Evolutionary conservation across 208 protist genomes (phyloP).

Genomic region (Leishmania martiniquensis): DNA sequence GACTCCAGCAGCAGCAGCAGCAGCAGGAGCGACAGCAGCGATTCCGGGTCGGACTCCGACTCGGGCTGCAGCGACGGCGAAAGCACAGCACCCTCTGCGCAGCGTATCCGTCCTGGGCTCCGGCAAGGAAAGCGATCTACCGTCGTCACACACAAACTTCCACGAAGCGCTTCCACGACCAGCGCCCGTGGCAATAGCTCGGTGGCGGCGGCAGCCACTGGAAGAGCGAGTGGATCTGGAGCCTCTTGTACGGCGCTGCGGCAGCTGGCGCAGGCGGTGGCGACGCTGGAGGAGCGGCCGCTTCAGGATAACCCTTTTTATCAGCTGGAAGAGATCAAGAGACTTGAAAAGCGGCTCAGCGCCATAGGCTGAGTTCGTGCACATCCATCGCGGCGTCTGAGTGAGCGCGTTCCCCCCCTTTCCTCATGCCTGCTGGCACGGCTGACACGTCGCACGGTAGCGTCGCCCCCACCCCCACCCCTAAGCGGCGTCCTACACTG

Average conservation of each 20-base stretch:
- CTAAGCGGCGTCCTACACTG: neutral
- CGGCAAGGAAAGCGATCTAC: neutral
- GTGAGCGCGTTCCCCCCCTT: neutral
- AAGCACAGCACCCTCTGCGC: neutral
- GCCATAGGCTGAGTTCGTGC: neutral
- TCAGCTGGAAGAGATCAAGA: conserved; percentile 26
- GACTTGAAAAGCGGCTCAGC: conserved; percentile 29
- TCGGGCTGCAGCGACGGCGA: neutral
- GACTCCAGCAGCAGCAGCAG: conserved; percentile 12
- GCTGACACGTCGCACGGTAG: neutral
- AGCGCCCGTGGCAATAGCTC: no score
- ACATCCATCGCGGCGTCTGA: neutral
- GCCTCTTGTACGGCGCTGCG: neutral
- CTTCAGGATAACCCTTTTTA: conserved; percentile 27
- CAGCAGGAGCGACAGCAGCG: conserved; percentile 1
- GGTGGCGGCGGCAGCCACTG: neutral
- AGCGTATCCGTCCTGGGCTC: neutral
- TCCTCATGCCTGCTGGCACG: neutral
- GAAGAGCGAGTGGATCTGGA: neutral
- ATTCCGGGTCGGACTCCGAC: conserved; percentile 6
- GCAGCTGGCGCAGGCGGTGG: conserved; percentile 18
- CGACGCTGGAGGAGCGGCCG: conserved; percentile 14
- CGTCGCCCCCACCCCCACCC: neutral
- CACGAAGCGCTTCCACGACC: neutral
- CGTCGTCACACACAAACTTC: conserved; percentile 15